phyloP scores from a whole-genome alignment of 1,284 basidiomycete species.

The Serendipita sp. region DNA sequence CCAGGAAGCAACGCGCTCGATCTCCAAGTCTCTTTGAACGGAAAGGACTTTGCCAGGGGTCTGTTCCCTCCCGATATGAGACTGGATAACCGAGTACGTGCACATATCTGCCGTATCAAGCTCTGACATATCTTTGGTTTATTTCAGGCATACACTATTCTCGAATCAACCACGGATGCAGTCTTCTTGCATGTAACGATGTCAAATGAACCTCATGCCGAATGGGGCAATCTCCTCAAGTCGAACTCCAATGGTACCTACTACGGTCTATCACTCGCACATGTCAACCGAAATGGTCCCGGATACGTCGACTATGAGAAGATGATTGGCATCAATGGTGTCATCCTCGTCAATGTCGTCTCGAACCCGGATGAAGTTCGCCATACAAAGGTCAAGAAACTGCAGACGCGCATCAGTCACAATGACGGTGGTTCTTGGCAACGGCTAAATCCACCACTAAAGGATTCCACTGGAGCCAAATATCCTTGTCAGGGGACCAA shows the following conservation, averaged over 20 bases:
- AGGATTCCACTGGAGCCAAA: slow-evolving; percentile 61
- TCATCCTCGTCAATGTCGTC: slow-evolving; percentile 86
- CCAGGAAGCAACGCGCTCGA: slow-evolving; percentile 48
- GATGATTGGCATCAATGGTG: slow-evolving; percentile 90
- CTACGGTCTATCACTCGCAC: slow-evolving; percentile 72
- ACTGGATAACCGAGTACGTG: slow-evolving; percentile 66
- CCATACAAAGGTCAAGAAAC: slow-evolving; percentile 57
- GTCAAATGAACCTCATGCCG: slow-evolving; percentile 55
- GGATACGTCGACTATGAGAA: slow-evolving; percentile 99
- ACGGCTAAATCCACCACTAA: slow-evolving; percentile 54
- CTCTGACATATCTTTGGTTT: slow-evolving; percentile 4
- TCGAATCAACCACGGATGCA: slow-evolving; percentile 86
- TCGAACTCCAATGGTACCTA: slow-evolving; percentile 98
- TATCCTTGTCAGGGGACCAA: slow-evolving; percentile 52
- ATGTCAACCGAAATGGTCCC: slow-evolving; percentile 75
- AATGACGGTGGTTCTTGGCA: slow-evolving; percentile 95
- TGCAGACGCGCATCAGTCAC: slow-evolving; percentile 85
- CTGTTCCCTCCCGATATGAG: slow-evolving; percentile 83
- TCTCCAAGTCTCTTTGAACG: slow-evolving; percentile 86
- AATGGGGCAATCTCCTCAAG: slow-evolving; percentile 88
- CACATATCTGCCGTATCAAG: background rate
- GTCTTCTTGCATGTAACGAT: slow-evolving; percentile 95
- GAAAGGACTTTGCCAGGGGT: slow-evolving; percentile 68
- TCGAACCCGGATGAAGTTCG: slow-evolving; percentile 66
- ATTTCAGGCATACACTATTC: slow-evolving; percentile 72